Conservation (phyloP, 345 rosid genomes). For the Salix caprea region DNA sequence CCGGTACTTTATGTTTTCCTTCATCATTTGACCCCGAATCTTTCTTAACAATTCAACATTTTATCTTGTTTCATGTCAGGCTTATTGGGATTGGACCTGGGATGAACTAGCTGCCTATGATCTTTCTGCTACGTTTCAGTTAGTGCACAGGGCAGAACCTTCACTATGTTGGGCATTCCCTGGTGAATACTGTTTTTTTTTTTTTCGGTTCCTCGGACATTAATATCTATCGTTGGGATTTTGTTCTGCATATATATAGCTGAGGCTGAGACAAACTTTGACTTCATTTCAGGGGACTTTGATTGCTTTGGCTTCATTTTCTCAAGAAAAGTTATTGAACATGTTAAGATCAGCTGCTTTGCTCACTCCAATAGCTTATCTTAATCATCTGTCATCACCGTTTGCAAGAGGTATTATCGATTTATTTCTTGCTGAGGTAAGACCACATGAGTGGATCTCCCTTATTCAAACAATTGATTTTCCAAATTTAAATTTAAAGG, state of each 20-base stretch:
- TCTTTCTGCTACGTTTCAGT: constrained; percentile 21
- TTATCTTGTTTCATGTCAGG: constrained; percentile 11
- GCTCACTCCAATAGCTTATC: constrained; percentile 44
- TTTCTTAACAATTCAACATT: not conserved
- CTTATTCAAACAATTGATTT: not conserved
- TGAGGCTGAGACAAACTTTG: not conserved
- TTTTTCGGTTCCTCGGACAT: too few species aligned
- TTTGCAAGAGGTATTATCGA: constrained; percentile 27
- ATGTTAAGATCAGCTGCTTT: constrained; percentile 36
- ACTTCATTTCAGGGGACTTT: constrained; percentile 35
- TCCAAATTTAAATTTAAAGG: not conserved
- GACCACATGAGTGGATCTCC: not conserved
- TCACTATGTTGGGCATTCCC: constrained; percentile 31
- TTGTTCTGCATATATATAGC: not conserved
- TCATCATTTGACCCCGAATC: not conserved
- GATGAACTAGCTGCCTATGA: constrained; percentile 28
- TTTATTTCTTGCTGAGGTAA: constrained; percentile 32
- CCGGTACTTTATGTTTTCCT: constrained; percentile 3
- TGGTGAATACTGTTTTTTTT: constrained; percentile 1
- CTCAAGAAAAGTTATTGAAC: constrained; percentile 25
- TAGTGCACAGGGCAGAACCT: constrained; percentile 28
- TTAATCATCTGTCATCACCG: constrained; percentile 24
- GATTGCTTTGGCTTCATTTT: constrained; percentile 40
- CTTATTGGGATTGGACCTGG: constrained; percentile 35
- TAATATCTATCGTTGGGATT: not conserved